A percentile compares a stretch with the other conserved stretches of the same genome.
phyloP scores from a whole-genome alignment of 1,284 basidiomycete genomes.

The Somion occarium region DNA sequence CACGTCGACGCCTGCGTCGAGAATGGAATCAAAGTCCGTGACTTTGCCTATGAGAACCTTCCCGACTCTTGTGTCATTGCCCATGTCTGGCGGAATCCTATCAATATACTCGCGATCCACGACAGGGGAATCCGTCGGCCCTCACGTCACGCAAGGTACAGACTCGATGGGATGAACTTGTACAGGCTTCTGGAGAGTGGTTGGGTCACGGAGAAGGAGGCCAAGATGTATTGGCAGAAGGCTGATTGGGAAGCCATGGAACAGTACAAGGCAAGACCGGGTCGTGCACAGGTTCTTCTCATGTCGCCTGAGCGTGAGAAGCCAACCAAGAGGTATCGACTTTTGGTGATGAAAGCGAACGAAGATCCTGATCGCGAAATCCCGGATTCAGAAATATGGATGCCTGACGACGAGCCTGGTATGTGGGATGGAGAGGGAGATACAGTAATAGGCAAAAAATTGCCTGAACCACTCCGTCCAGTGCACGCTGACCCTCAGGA shows the following conservation, averaged over 20 bases:
- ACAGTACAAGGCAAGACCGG: constrained; percentile 29
- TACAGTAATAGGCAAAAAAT: too few species aligned
- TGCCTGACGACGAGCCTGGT: constrained; percentile 20
- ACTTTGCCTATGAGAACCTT: constrained; percentile 36
- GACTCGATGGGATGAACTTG: constrained; percentile 39
- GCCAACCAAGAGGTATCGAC: constrained; percentile 20
- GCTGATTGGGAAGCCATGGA: constrained; percentile 40
- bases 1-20: constrained; percentile 28
- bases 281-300: constrained; percentile 20
- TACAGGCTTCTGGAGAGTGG: constrained; percentile 42
- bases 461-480: background rate
- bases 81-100: constrained; percentile 20
- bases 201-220: constrained; percentile 42
- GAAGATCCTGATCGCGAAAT: constrained; percentile 9
- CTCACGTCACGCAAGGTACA: constrained; percentile 19
- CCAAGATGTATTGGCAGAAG: constrained; percentile 31
- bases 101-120: constrained; percentile 18
- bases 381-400: constrained; percentile 17
- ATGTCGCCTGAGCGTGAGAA: constrained; percentile 11
- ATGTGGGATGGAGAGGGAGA: constrained; percentile 19
- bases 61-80: constrained; percentile 12
- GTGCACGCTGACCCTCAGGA: background rate
- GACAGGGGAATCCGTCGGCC: constrained; percentile 22
- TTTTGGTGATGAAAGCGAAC: constrained; percentile 8
- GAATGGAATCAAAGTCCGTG: constrained; percentile 45